Evolutionary conservation across 2,329 filamentous ascomycete species (phyloP).

Genomic region (Huntiella moniliformis): DNA sequence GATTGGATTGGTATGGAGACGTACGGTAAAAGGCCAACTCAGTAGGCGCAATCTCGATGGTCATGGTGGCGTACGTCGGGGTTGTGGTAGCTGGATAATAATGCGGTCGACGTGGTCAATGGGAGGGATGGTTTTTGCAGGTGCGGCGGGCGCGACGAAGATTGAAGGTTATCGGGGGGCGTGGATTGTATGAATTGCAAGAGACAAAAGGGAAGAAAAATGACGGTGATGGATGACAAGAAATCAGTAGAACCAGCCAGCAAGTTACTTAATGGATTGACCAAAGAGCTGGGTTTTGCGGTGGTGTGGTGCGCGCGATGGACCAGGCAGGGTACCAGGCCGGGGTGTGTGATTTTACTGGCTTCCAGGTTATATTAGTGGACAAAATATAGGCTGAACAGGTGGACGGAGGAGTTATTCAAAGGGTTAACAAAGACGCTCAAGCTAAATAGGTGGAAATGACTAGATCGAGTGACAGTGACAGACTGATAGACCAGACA

Average conservation of each 20-base stretch:
- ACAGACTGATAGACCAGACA: too few relatives aligned
- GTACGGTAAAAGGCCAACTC: conserved; percentile 89
- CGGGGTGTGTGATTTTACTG: too few relatives aligned
- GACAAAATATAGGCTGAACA: too few relatives aligned
- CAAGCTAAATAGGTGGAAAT: too few relatives aligned
- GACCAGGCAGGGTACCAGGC: neutral
- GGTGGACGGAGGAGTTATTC: too few relatives aligned
- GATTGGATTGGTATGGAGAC: conserved; percentile 19
- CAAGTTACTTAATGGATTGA: neutral
- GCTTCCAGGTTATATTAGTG: too few relatives aligned
- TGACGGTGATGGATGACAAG: conserved; percentile 4
- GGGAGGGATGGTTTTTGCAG: neutral
- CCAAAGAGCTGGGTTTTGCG: neutral
- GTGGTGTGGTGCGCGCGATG: neutral
- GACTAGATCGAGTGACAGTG: too few relatives aligned
- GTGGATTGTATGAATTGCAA: neutral
- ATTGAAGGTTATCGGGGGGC: neutral
- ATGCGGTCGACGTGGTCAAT: neutral
- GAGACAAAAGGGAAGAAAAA: neutral
- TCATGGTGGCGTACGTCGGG: conserved; percentile 42
- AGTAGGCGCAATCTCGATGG: conserved; percentile 76
- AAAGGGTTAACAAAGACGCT: too few relatives aligned
- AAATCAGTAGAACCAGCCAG: neutral
- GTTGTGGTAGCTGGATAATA: conserved; percentile 1
- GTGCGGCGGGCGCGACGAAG: neutral